Conservation (phyloP, 768 basidiomycete species). For the Pleurotus sapidus region DNA sequence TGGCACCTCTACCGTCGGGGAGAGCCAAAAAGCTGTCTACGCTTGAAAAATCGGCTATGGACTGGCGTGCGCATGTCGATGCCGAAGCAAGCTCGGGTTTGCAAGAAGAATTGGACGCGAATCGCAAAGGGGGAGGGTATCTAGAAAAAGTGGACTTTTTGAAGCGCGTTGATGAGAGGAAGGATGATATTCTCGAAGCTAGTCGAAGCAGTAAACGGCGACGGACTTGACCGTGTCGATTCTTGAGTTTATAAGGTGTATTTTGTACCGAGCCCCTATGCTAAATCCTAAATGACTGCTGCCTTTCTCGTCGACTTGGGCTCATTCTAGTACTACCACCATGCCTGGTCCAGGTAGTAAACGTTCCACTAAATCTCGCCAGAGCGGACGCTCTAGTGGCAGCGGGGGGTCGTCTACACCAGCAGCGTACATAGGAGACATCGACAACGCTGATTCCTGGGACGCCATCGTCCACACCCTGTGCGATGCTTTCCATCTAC, state of each 20-base stretch:
- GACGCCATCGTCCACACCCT: conserved; percentile 40
- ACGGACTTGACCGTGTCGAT: conserved; percentile 13
- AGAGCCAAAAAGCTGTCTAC: conserved; percentile 80
- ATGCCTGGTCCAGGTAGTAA: conserved; percentile 28
- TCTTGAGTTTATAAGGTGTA: not conserved
- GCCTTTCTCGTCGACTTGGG: not conserved
- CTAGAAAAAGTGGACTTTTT: conserved; percentile 85
- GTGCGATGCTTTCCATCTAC: conserved; percentile 49
- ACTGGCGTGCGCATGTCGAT: conserved; percentile 72
- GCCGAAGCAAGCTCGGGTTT: conserved; percentile 36
- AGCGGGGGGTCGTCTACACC: conserved; percentile 1
- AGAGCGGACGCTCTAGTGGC: not conserved
- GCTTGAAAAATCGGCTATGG: conserved; percentile 83
- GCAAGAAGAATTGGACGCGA: conserved; percentile 72
- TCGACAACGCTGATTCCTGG: conserved; percentile 51
- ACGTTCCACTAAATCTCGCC: conserved; percentile 16
- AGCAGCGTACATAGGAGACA: conserved; percentile 36
- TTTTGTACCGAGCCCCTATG: not conserved
- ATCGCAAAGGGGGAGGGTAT: conserved; percentile 74
- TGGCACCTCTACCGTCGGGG: conserved; percentile 48
- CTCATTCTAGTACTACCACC: not conserved
- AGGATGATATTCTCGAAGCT: conserved; percentile 60
- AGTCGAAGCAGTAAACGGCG: conserved; percentile 55
- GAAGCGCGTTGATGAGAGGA: conserved; percentile 68
- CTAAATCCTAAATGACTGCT: not conserved